phyloP scores from a whole-genome alignment of 352 stramenopile species.

The Phytophthora pseudosyringae region DNA sequence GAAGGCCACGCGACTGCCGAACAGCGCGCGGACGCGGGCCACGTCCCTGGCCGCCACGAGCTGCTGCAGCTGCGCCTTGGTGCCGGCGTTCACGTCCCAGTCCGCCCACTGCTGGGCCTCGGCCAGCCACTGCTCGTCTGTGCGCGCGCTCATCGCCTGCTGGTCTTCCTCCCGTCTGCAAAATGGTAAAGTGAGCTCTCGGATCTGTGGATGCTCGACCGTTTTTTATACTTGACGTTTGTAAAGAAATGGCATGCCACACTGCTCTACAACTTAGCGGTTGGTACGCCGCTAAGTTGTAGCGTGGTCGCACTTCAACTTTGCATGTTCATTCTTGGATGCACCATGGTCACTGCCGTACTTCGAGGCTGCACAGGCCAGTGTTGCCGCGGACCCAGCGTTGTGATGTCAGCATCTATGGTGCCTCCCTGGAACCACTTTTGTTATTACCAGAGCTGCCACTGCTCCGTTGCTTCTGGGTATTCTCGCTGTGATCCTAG shows the following conservation, averaged over 20 bases:
- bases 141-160: constrained; percentile 27
- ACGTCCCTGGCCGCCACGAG: constrained; percentile 69
- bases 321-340: constrained; percentile 8
- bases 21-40: constrained; percentile 64
- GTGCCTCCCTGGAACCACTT: too few species aligned
- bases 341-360: too few species aligned
- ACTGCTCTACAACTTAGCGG: constrained; percentile 17
- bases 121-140: constrained; percentile 55
- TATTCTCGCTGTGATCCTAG: too few species aligned
- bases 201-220: constrained; percentile 6
- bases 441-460: too few species aligned
- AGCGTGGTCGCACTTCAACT: constrained; percentile 24
- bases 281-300: too few species aligned
- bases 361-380: too few species aligned
- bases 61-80: constrained; percentile 64
- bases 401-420: too few species aligned
- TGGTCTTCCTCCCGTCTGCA: constrained; percentile 8
- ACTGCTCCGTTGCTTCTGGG: too few species aligned
- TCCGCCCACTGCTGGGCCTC: constrained; percentile 77
- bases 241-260: constrained; percentile 33
- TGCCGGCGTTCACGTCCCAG: constrained; percentile 89
- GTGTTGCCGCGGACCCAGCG: too few species aligned
- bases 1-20: constrained; percentile 90
- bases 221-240: constrained; percentile 41
- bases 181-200: constrained; percentile 21